phyloP scores from a whole-genome alignment of 805 yeast species.

The Alloascoidea africana region DNA sequence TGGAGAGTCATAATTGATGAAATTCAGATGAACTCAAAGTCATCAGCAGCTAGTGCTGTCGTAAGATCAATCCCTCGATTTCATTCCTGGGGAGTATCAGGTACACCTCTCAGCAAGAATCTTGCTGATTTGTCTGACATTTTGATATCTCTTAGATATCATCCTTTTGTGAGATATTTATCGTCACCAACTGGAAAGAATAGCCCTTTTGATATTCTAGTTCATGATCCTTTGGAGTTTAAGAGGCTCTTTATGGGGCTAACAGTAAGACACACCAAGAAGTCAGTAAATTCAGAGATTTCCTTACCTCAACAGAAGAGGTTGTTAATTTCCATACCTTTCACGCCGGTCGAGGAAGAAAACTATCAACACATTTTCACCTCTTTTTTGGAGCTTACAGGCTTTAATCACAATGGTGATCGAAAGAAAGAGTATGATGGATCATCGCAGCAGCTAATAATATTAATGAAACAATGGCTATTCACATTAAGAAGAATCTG shows the following conservation, averaged over 20 bases:
- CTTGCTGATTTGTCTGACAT: constrained; percentile 58
- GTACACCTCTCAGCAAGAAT: constrained; percentile 71
- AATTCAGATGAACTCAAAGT: constrained; percentile 75
- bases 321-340: constrained; percentile 52
- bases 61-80: constrained; percentile 67
- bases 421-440: no score
- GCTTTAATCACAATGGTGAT: constrained; percentile 14
- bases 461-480: no score
- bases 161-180: constrained; percentile 52
- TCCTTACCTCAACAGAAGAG: constrained; percentile 67
- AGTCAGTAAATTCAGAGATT: constrained; percentile 67
- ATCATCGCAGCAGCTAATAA: no score
- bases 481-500: no score
- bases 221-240: constrained; percentile 25
- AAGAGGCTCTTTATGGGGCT: constrained; percentile 34
- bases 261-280: constrained; percentile 70
- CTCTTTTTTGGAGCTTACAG: constrained; percentile 42
- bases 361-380: constrained; percentile 53
- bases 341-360: constrained; percentile 74
- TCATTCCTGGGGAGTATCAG: constrained; percentile 96
- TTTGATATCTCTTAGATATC: constrained; percentile 45
- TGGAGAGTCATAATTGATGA: constrained; percentile 89
- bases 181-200: constrained; percentile 11
- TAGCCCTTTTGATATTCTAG: constrained; percentile 8
- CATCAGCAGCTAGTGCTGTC: constrained; percentile 65